These are phyloP conservation scores for Musa troglodytarum DNA, from an alignment of 176 grass and related monocot species.

Conservation along the genomic window DNA sequence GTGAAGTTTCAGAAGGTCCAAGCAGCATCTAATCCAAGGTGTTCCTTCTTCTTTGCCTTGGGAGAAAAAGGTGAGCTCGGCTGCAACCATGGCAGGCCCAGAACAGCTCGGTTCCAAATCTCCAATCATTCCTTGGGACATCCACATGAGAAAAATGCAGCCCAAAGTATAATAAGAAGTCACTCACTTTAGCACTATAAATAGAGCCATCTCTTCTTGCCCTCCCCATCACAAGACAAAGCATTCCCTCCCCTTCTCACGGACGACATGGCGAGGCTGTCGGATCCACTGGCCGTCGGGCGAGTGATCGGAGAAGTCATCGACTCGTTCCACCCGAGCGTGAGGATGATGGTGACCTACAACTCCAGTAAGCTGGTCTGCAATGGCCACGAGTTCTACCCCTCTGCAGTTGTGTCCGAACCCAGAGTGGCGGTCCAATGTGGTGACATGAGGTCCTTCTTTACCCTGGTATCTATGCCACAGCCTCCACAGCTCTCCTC, in stretches of 20 bases:
- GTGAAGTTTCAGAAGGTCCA: background rate
- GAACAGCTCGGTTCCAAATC: too few relatives aligned
- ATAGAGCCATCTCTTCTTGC: background rate
- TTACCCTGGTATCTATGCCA: constrained; percentile 53
- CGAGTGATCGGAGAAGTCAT: constrained; percentile 94
- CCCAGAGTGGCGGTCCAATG: constrained; percentile 77
- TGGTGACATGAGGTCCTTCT: constrained; percentile 72
- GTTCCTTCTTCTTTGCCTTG: background rate
- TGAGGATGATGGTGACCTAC: constrained; percentile 75
- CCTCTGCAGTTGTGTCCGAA: constrained; percentile 47
- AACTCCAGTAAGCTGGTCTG: constrained; percentile 66
- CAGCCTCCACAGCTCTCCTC: background rate
- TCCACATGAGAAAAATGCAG: too few relatives aligned
- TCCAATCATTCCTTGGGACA: too few relatives aligned
- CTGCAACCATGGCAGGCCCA: too few relatives aligned
- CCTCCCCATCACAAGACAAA: background rate
- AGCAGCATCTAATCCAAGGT: background rate
- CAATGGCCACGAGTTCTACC: constrained; percentile 88
- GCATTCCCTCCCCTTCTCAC: background rate
- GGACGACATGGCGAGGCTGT: constrained; percentile 45
- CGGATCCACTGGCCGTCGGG: constrained; percentile 67
- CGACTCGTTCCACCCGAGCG: constrained; percentile 66
- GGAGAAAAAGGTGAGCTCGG: background rate
- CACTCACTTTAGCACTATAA: background rate
- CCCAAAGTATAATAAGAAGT: too few relatives aligned